These are phyloP conservation scores for Akanthomyces dipterigenus DNA, from an alignment of 2,329 filamentous ascomycete species.

Conservation along the genomic window DNA sequence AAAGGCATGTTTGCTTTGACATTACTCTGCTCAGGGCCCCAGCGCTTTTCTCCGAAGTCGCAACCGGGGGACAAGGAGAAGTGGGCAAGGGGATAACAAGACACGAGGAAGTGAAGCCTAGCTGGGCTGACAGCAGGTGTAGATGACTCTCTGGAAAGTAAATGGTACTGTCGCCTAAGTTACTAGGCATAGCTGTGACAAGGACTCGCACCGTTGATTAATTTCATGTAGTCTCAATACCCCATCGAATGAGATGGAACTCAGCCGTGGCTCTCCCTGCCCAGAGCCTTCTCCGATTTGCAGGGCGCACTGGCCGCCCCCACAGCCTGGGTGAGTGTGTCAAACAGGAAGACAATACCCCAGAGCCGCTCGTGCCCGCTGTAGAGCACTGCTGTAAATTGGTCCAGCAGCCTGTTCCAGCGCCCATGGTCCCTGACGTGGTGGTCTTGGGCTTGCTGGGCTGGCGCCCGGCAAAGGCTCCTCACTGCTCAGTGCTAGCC, in stretches of 20 bases:
- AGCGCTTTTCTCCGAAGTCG: background rate
- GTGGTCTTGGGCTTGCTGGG: no score
- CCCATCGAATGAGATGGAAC: slow-evolving; percentile 9
- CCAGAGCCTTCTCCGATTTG: slow-evolving; percentile 1
- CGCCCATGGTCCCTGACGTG: no score
- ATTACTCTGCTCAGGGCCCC: no score
- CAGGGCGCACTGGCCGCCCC: background rate
- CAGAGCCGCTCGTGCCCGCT: no score
- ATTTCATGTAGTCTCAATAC: background rate
- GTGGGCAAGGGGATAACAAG: background rate
- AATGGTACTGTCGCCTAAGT: no score
- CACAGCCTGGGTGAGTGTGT: background rate
- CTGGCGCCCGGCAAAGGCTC: background rate
- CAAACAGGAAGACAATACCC: background rate
- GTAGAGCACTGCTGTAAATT: no score
- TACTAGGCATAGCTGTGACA: background rate
- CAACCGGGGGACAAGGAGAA: background rate
- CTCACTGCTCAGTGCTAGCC: background rate
- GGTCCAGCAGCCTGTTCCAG: no score
- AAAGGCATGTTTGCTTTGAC: no score
- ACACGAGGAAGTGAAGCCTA: background rate
- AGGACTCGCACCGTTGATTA: background rate
- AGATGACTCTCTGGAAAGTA: background rate
- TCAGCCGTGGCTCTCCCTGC: background rate
- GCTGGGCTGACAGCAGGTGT: background rate